phyloP scores from a whole-genome alignment of 2,329 filamentous ascomycete genomes.

The Leptographium procerum region DNA sequence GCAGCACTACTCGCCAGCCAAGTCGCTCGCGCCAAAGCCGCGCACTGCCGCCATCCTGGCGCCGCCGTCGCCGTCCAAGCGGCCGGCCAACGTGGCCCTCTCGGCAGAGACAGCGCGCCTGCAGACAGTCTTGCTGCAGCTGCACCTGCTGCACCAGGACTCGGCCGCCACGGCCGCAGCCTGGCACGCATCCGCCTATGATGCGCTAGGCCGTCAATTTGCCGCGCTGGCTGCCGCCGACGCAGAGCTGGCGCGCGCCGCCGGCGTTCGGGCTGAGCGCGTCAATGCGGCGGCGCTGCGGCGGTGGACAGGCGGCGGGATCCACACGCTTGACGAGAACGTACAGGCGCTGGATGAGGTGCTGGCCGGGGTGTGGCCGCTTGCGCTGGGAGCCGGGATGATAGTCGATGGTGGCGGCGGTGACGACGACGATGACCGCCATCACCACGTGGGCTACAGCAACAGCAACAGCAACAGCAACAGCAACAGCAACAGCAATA shows the following conservation, averaged over 20 bases:
- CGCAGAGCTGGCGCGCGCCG: constrained; percentile 19
- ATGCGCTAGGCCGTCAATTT: constrained; percentile 34
- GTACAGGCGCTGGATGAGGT: constrained; percentile 47
- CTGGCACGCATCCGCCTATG: constrained; percentile 47
- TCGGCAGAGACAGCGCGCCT: constrained; percentile 46
- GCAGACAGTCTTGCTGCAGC: constrained; percentile 54
- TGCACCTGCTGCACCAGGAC: constrained; percentile 51
- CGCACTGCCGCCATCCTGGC: constrained; percentile 46
- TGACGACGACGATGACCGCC: neutral
- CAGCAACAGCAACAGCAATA: constrained; percentile 37
- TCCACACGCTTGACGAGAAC: constrained; percentile 32
- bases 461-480: neutral
- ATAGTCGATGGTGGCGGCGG: too few relatives aligned
- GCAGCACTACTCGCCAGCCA: constrained; percentile 57
- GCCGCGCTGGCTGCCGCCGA: constrained; percentile 23
- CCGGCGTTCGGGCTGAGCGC: constrained; percentile 34
- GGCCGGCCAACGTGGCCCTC: constrained; percentile 47
- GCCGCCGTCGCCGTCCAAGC: constrained; percentile 49
- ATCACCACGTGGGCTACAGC: neutral
- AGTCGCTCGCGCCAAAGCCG: constrained; percentile 48
- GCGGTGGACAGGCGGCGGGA: constrained; percentile 31
- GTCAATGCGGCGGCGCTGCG: constrained; percentile 41
- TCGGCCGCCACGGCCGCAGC: constrained; percentile 26
- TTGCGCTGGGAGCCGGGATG: constrained; percentile 17
- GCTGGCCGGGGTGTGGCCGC: constrained; percentile 43